Conservation (phyloP, 768 basidiomycete genomes). For the Scleroderma citrinum region DNA sequence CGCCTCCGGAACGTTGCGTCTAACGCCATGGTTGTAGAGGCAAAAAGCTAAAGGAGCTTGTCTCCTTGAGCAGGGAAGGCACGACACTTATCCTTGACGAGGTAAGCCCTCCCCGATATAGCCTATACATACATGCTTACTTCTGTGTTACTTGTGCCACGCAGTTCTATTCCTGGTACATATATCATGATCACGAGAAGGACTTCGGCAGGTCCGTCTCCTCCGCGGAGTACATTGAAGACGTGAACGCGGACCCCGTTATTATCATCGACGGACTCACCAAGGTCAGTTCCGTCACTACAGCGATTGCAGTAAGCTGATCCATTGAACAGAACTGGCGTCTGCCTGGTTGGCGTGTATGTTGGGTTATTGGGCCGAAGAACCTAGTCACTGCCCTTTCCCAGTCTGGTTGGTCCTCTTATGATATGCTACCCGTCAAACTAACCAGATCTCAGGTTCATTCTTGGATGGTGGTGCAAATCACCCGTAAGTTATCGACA, state of each 20-base stretch:
- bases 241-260: slow-evolving; percentile 80
- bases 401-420: slow-evolving; percentile 57
- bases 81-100: slow-evolving; percentile 85
- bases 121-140: neutral
- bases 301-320: slow-evolving; percentile 11
- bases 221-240: slow-evolving; percentile 77
- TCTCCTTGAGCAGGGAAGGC: slow-evolving; percentile 63
- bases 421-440: neutral
- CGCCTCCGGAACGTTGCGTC: neutral
- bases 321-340: slow-evolving; percentile 72
- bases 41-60: slow-evolving; percentile 75
- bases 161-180: slow-evolving; percentile 98
- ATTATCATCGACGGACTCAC: slow-evolving; percentile 90
- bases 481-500: slow-evolving; percentile 64
- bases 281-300: slow-evolving; percentile 45
- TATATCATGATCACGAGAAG: slow-evolving; percentile 72
- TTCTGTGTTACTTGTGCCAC: neutral
- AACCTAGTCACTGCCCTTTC: slow-evolving; percentile 83
- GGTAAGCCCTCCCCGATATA: slow-evolving; percentile 31
- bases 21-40: slow-evolving; percentile 41
- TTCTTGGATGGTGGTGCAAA: slow-evolving; percentile 95
- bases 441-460: slow-evolving; percentile 41
- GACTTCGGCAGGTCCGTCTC: slow-evolving; percentile 77
- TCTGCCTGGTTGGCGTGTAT: slow-evolving; percentile 90
- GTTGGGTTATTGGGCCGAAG: slow-evolving; percentile 91